These are phyloP conservation scores for Aspergillus avenaceus DNA, from an alignment of 495 filamentous ascomycete genomes.

Conservation along the genomic window DNA sequence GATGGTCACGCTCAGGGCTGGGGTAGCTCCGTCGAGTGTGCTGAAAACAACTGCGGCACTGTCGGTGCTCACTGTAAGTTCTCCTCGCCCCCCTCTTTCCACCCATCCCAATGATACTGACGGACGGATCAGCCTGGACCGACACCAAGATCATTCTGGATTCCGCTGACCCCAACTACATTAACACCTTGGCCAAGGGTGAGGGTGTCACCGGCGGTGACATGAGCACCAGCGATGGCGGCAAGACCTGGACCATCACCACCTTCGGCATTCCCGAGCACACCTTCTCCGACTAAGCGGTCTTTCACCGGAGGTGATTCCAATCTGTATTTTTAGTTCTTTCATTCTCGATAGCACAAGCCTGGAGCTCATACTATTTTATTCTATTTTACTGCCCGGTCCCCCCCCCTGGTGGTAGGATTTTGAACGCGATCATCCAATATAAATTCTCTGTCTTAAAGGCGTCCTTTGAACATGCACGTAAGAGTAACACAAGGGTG, in stretches of 20 bases:
- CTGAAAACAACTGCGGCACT: slow-evolving; percentile 33
- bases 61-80: slow-evolving; percentile 31
- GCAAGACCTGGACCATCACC: slow-evolving; percentile 38
- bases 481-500: no score
- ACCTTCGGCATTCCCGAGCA: slow-evolving; percentile 31
- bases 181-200: slow-evolving; percentile 25
- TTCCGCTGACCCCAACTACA: slow-evolving; percentile 34
- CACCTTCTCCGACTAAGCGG: slow-evolving; percentile 14
- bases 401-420: no score
- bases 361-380: no score
- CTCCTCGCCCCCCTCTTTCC: no score
- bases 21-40: slow-evolving; percentile 41
- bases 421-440: no score
- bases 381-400: no score
- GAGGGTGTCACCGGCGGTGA: slow-evolving; percentile 31
- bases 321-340: no score
- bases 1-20: slow-evolving; percentile 30
- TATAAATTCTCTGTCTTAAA: no score
- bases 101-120: no score
- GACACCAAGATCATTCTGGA: slow-evolving; percentile 35
- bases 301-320: no score
- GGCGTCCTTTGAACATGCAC: no score
- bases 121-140: slow-evolving; percentile 22
- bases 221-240: slow-evolving; percentile 32
- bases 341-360: no score